Base-by-base conservation (phyloP, 2,329 filamentous ascomycete species). In the Trichoderma gracile region DNA sequence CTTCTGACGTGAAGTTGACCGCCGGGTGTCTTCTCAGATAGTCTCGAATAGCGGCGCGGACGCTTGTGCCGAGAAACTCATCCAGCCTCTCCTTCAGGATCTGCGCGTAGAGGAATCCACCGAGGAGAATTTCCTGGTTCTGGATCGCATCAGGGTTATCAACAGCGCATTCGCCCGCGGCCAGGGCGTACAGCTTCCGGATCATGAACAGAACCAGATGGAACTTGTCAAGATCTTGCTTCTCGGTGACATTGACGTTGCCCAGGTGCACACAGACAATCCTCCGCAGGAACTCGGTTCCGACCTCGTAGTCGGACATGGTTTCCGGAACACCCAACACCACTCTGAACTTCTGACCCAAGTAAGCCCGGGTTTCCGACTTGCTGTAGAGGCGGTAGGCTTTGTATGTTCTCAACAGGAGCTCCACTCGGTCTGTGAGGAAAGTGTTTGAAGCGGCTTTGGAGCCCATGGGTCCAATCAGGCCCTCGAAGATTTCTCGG, bases 141-240 rank as follows among this genome's bases (percentile, higher is more conserved):
- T 96, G 93, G 19, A 97, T 89, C 12, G 95, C 92, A 84, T 99
- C 95, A 1, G 95, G 94, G 73, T 99, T 98, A 80, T 99, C 95
- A 5, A 93, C 87, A 5, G 92, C 85, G 75, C 94, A 98, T 68
- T 97, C 94, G 63, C 94, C 93, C 66, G 93, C 93, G 9, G 95
- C 94, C 55, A 99, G 82, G 15, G 93, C 87, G 73, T 99, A 99
- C 38, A 99, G 85, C 77, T 99, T 99, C 68, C 94, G 86, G 71
- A 93, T 91, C 93, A 98, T 98, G 79, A 98, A 96, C 49, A 98
- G 82, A 50, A 98, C 81, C 86, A 97, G 88, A 70, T 90, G 89
- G 80, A 96, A 98, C 78, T 99, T 99, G 81, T 98, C 93, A 50
- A 84, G 84, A 72, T 98, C 89, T 77, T 97, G 91, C 63, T 87